phyloP scores from a whole-genome alignment of 1,284 basidiomycete species.

The Marasmius tenuissimus region DNA sequence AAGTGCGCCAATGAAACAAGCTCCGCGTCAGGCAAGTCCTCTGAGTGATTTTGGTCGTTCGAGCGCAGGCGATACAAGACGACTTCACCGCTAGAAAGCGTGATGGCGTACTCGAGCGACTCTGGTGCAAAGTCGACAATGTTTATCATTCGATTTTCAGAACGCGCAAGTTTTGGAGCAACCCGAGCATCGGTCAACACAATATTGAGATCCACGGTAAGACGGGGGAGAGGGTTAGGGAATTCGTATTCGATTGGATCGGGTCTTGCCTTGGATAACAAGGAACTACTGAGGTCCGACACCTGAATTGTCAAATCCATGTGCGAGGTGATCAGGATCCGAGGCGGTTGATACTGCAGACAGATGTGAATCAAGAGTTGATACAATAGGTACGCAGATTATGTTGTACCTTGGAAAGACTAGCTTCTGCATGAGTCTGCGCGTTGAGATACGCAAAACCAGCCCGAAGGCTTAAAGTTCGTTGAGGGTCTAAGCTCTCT shows the following conservation, averaged over 20 bases:
- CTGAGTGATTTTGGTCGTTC: constrained; percentile 21
- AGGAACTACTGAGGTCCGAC: constrained; percentile 68
- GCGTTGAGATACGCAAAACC: constrained; percentile 55
- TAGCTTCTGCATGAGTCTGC: constrained; percentile 40
- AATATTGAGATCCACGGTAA: constrained; percentile 61
- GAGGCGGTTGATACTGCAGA: constrained; percentile 59
- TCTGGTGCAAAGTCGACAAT: constrained; percentile 60
- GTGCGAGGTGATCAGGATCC: constrained; percentile 69
- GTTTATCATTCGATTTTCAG: constrained; percentile 43
- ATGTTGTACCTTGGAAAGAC: constrained; percentile 47
- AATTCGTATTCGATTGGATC: constrained; percentile 51
- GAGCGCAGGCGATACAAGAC: constrained; percentile 58
- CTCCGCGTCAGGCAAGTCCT: constrained; percentile 40
- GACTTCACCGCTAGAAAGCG: constrained; percentile 65
- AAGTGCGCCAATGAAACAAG: constrained; percentile 50
- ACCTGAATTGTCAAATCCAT: constrained; percentile 67
- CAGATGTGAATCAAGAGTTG: background rate
- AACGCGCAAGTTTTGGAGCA: constrained; percentile 30
- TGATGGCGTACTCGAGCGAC: constrained; percentile 66
- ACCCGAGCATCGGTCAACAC: constrained; percentile 49
- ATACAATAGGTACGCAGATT: background rate
- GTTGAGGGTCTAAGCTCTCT: constrained; percentile 20
- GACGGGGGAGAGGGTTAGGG: constrained; percentile 59
- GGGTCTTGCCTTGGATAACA: constrained; percentile 50
- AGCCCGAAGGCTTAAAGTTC: constrained; percentile 41